Conservation (phyloP, 108 stramenopile species). For the Chaetoceros tenuissimus region DNA sequence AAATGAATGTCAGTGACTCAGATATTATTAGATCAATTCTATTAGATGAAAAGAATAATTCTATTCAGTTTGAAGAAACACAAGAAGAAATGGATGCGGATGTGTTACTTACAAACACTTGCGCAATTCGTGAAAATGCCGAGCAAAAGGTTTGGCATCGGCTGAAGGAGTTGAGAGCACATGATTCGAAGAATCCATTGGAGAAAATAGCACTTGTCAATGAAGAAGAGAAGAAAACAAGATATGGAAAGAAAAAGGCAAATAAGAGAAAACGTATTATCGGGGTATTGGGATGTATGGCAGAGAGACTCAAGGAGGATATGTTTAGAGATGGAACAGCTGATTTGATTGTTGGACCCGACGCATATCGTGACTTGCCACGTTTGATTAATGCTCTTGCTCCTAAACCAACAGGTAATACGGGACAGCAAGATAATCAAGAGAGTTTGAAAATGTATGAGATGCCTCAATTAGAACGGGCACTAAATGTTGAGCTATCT, state of each 20-base stretch:
- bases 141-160: constrained; percentile 95
- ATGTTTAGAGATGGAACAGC: constrained; percentile 78
- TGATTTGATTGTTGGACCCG: constrained; percentile 96
- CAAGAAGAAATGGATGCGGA: constrained; percentile 48
- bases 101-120: constrained; percentile 93
- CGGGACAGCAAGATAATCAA: not conserved
- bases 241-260: not conserved
- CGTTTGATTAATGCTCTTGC: constrained; percentile 30
- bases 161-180: constrained; percentile 39
- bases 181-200: constrained; percentile 21
- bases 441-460: not conserved
- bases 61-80: constrained; percentile 23
- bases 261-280: constrained; percentile 48
- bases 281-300: constrained; percentile 99
- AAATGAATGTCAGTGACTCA: constrained; percentile 97
- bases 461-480: constrained; percentile 25
- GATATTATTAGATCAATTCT: constrained; percentile 90
- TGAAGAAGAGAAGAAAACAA: constrained; percentile 1
- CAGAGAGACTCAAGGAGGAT: constrained; percentile 92
- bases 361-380: constrained; percentile 97
- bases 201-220: not conserved
- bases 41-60: constrained; percentile 12
- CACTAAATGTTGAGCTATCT: constrained; percentile 86
- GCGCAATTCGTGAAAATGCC: constrained; percentile 98
- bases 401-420: not conserved